Evolutionary conservation across 2,329 filamentous ascomycete species (phyloP), one percentile per base, ranked within the genome.

Genomic region (Colletotrichum neosansevieriae): DNA sequence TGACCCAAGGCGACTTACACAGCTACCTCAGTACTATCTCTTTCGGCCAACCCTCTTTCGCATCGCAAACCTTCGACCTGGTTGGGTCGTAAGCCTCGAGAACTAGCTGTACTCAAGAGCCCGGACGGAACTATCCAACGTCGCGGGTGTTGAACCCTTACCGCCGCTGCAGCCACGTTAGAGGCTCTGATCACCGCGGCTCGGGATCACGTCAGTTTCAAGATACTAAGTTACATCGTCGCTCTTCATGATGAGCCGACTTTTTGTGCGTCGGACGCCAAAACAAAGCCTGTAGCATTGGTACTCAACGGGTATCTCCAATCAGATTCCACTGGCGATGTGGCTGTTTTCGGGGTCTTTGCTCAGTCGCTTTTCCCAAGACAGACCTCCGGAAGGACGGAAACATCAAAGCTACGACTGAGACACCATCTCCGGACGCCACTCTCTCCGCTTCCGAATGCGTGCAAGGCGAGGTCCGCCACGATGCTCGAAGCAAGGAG

Each of bases 271-370:
- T 38, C 15, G 32, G 58, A n/a, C 24, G 19, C 15, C 51, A 42
- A 50, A 12, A 21, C 17, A 19, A 17, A 44, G 32, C 29, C 38
- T 24, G 12, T 29, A 32, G 38, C 40, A 6, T 21, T 19, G 21
- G 34, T 17, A 12, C 24, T 24, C 21, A 50, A n/a, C 13, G 36
- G 44, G 29, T 21, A 19, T 12, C 42, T 40, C 17, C 12, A 34
- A 32, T 29, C 17, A 47, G 50, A 24, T 38, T 24, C 9, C 58
- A 50, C 12, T 49, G 38, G 29, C 13, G 40, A 51, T 36, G 40
- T 58, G 21, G 32, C 47, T 51, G 45, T 68, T 68, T 63, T 53
- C 60, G 57, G 64, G 44, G n/a, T 53, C 57, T 40, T 51, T 49
- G 63, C 17, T 34, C 38, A 19, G 15, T n/a, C 21, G 40, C 24